These are phyloP conservation scores for Populus hybrid DNA, from an alignment of 441 rosid genomes.

Conservation along the genomic window DNA sequence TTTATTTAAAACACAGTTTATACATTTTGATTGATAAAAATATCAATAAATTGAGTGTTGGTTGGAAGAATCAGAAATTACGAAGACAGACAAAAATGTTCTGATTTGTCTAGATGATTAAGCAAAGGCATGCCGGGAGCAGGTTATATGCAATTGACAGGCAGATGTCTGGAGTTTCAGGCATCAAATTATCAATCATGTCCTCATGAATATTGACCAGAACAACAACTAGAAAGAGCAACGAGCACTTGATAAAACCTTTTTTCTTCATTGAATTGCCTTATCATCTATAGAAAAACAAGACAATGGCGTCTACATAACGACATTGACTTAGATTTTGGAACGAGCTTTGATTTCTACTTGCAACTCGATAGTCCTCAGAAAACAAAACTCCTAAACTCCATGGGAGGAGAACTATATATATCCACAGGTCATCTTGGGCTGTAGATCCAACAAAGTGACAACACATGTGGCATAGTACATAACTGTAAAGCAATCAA, in stretches of 20 bases:
- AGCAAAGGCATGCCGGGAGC: too few species aligned
- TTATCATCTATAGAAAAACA: neutral
- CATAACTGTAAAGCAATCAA: too few species aligned
- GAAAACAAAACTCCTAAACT: neutral
- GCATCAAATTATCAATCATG: neutral
- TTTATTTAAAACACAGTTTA: neutral
- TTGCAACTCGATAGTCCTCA: neutral
- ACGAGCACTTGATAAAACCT: neutral
- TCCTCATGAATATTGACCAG: neutral
- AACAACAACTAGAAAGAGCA: neutral
- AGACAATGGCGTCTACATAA: neutral
- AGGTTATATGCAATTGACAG: neutral
- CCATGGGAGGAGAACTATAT: neutral
- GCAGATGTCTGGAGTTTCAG: neutral
- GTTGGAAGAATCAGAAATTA: neutral
- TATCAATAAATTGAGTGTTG: neutral
- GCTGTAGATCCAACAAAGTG: too few species aligned
- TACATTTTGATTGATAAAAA: neutral
- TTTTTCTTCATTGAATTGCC: neutral
- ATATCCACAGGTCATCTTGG: too few species aligned
- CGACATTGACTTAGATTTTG: neutral
- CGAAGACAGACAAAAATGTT: neutral
- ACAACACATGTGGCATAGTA: neutral
- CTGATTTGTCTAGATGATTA: too few species aligned
- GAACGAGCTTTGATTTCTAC: neutral